Evolutionary conservation across 169 alveolate genomes (phyloP).

Genomic region (Blepharisma undulans): DNA sequence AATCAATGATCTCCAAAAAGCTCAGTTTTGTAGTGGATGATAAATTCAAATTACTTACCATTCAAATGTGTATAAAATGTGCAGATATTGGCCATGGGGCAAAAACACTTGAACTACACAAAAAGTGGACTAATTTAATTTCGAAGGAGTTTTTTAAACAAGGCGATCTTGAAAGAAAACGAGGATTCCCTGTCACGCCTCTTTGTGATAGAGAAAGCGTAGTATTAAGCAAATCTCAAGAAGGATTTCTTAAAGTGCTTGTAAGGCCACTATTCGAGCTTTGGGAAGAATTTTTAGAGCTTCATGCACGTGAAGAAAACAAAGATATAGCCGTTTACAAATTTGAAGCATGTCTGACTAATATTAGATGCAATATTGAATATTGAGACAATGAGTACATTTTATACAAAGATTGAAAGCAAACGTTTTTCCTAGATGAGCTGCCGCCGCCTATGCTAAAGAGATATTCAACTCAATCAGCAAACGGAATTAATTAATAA

Average conservation of each 20-base stretch:
- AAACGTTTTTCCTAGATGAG: neutral
- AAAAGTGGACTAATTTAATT: slow-evolving; percentile 20
- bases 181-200: slow-evolving; percentile 60
- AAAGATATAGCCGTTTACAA: neutral
- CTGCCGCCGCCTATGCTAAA: neutral
- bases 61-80: slow-evolving; percentile 30
- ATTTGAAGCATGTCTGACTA: neutral
- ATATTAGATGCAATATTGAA: neutral
- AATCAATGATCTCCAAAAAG: neutral
- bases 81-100: slow-evolving; percentile 46
- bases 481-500: neutral
- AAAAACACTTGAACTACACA: slow-evolving; percentile 5
- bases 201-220: slow-evolving; percentile 71
- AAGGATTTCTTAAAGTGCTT: slow-evolving; percentile 62
- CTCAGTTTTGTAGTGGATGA: neutral
- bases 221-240: slow-evolving; percentile 60
- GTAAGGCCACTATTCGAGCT: slow-evolving; percentile 51
- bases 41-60: neutral
- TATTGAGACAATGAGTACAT: neutral
- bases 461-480: neutral
- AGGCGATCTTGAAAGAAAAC: slow-evolving; percentile 73
- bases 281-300: slow-evolving; percentile 11
- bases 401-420: neutral
- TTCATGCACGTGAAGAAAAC: neutral
- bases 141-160: slow-evolving; percentile 72